Conservation (phyloP, 352 stramenopile species). For the Phytophthora constricta region DNA sequence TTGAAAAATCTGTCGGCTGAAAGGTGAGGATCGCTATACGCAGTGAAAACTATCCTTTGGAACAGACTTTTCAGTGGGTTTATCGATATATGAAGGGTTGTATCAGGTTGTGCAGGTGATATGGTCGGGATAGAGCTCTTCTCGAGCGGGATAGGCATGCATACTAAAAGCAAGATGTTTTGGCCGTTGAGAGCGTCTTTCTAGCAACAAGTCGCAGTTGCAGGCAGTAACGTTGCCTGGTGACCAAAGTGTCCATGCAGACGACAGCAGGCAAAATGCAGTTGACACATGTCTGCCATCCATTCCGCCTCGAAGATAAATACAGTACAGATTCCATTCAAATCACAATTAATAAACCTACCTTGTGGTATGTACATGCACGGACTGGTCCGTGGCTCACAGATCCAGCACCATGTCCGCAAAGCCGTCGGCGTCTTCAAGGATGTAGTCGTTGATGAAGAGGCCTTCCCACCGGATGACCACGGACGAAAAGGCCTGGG, state of each 20-base stretch:
- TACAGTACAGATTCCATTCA: neutral
- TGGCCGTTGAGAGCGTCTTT: neutral
- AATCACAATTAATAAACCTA: constrained; percentile 27
- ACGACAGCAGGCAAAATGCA: neutral
- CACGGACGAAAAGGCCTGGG: constrained; percentile 69
- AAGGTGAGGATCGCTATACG: too few relatives aligned
- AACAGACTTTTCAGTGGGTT: neutral
- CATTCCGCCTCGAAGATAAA: neutral
- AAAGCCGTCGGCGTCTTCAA: constrained; percentile 40
- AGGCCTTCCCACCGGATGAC: constrained; percentile 74
- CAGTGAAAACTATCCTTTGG: too few relatives aligned
- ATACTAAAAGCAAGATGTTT: neutral
- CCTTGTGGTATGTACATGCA: constrained; percentile 7
- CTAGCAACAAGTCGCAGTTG: neutral
- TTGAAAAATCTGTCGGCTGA: neutral
- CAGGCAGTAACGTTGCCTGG: neutral
- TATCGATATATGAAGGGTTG: neutral
- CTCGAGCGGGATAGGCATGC: neutral
- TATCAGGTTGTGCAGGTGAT: neutral
- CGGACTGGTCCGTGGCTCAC: constrained; percentile 7
- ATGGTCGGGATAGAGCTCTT: neutral
- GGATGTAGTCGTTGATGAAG: constrained; percentile 78
- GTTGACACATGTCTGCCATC: neutral
- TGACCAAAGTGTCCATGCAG: too few relatives aligned
- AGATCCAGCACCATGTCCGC: constrained; percentile 53